A percentile compares a stretch with the other conserved stretches of the same genome.
Evolutionary conservation across 371 early-diverging fungal genomes (phyloP).

Genomic region (Apophysomyces ossiformis): DNA sequence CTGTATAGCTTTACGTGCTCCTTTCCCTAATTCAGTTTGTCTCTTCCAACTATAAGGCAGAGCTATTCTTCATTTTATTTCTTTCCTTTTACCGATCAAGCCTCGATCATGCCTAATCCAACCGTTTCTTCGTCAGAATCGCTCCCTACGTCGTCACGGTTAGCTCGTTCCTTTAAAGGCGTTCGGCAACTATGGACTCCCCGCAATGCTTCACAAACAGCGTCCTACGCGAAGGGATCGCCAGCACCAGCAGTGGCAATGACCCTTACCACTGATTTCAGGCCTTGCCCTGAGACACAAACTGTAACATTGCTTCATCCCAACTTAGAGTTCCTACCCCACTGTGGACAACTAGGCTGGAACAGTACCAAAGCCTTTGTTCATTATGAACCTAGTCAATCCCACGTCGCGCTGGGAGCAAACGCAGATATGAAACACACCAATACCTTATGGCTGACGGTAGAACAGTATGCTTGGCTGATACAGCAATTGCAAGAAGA

Average conservation of each 20-base stretch:
- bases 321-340: constrained; percentile 25
- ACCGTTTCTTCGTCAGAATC: constrained; percentile 11
- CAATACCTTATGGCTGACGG: constrained; percentile 28
- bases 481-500: constrained; percentile 43
- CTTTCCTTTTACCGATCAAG: constrained; percentile 7
- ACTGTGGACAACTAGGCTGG: constrained; percentile 12
- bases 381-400: constrained; percentile 39
- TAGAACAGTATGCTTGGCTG: constrained; percentile 46
- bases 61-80: constrained; percentile 3
- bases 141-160: constrained; percentile 7
- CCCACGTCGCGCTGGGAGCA: constrained; percentile 33
- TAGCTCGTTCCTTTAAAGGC: constrained; percentile 5
- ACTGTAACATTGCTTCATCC: constrained; percentile 24
- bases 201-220: background rate
- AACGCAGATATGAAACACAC: constrained; percentile 32
- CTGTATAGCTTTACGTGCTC: constrained; percentile 2
- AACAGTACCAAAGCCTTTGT: constrained; percentile 33
- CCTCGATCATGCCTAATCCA: constrained; percentile 1
- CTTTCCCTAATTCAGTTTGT: constrained; percentile 10
- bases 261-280: constrained; percentile 33
- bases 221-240: background rate
- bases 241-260: constrained; percentile 19
- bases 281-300: constrained; percentile 13
- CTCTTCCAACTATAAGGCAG: constrained; percentile 11
- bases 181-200: constrained; percentile 10